phyloP scores from a whole-genome alignment of 768 basidiomycete species.

The Rhizopogon vesiculosus region DNA sequence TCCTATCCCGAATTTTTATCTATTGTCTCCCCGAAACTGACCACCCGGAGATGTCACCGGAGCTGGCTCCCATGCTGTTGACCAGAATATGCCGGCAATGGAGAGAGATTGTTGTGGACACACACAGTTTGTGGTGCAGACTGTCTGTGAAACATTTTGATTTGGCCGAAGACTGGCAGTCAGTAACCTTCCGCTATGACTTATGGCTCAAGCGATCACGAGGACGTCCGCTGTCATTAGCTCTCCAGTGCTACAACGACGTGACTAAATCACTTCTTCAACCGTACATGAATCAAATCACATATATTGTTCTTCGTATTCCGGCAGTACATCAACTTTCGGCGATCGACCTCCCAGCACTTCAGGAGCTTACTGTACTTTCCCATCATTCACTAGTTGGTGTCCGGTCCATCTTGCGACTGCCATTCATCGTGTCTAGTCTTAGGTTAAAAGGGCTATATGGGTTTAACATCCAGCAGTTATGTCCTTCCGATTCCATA shows the following conservation, averaged over 20 bases:
- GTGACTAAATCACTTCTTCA: not conserved
- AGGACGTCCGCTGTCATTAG: not conserved
- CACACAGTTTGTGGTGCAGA: not conserved
- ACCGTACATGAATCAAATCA: not conserved
- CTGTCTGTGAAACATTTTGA: not conserved
- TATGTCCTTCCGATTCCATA: too few species aligned
- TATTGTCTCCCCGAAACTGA: slow-evolving; percentile 20
- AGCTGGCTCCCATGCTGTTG: too few species aligned
- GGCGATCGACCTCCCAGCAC: not conserved
- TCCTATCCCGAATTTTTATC: slow-evolving; percentile 43
- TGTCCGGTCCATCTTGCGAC: not conserved
- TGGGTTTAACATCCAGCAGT: too few species aligned
- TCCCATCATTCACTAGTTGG: not conserved
- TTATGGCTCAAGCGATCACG: too few species aligned
- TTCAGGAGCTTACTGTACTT: not conserved
- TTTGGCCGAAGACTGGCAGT: not conserved
- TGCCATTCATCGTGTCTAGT: too few species aligned
- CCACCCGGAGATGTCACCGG: too few species aligned
- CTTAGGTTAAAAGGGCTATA: too few species aligned
- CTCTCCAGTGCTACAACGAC: too few species aligned
- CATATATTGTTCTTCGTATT: not conserved
- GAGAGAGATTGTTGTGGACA: not conserved
- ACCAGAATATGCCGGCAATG: not conserved
- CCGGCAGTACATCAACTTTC: not conserved
- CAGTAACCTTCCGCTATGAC: not conserved